phyloP scores from a whole-genome alignment of 257 asterid genomes.

The Rubia yunnanensis region DNA sequence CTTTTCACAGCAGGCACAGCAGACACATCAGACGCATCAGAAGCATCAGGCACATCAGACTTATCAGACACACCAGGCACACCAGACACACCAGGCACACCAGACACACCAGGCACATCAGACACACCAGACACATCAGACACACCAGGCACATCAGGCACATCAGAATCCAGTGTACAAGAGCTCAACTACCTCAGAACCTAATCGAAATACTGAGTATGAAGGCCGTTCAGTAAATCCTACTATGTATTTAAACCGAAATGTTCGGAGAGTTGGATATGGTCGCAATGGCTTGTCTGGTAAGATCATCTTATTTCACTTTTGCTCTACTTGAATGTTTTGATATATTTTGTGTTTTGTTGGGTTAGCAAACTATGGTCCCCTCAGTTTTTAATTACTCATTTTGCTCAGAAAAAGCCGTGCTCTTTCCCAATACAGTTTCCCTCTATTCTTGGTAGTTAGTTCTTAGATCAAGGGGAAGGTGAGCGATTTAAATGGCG shows the following conservation, averaged over 20 bases:
- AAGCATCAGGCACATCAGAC: neutral
- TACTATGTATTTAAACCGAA: conserved; percentile 39
- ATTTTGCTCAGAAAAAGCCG: neutral
- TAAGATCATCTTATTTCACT: conserved; percentile 19
- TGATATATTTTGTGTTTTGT: neutral
- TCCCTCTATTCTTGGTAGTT: neutral
- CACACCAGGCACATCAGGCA: conserved; percentile 2
- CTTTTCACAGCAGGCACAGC: conserved; percentile 32
- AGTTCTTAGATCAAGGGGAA: neutral
- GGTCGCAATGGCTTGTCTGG: conserved; percentile 51
- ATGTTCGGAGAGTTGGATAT: conserved; percentile 46
- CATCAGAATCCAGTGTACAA: conserved; percentile 47
- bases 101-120: neutral
- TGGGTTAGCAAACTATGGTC: neutral
- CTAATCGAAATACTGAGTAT: conserved; percentile 30
- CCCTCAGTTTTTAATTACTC: neutral
- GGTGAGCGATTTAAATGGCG: neutral
- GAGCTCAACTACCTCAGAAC: conserved; percentile 42
- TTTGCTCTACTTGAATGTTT: conserved; percentile 10
- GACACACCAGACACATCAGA: neutral
- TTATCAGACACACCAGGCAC: neutral
- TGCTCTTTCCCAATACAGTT: no score
- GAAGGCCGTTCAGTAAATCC: conserved; percentile 29
- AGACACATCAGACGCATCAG: neutral
- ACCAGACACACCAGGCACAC: neutral